Evolutionary conservation across 805 yeast genomes (phyloP), one percentile per base, ranked within the genome.

Genomic region (Candida loeiensis): DNA sequence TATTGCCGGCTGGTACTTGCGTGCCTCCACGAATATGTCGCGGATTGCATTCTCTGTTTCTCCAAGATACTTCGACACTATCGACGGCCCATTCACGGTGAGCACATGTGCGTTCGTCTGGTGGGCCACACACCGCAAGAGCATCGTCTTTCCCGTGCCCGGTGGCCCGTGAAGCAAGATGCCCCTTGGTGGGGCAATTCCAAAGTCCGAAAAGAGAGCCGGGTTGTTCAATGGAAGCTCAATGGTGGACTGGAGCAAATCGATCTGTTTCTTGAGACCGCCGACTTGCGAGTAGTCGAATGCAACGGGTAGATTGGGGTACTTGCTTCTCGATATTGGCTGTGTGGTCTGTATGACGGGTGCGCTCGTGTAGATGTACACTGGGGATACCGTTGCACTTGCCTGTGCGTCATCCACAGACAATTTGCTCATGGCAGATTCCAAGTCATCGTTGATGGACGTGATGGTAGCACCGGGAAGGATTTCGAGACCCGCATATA

Each of bases 101-200:
- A 93, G 69, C 0, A 91, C 80, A 59, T 91, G 99, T 0, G 95
- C 95, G 45, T 82, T 74, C 1, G 76, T 68, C 43, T 84, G 91
- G 46, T 79, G 72, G 0, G 96, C 95, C 7, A 91, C 80, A 19
- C 95, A 83, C 40, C 85, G 74, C 26, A 93, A 68, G 6, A 93
- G 71, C 87, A 90, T 78, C 1, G 97, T 85, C 58, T 91, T 91
- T 37, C 99, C 99, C 0, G 97, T 91, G 3, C 99, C 99, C 2
- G 98, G 93, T 2, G 97, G 95, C 0, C 99, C 99, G 63, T 91
- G 95, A 9, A 91, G 63, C 12, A 91, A 64, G n/a, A 91, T 79
- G 25, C 99, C 99, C 42, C 96, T 71, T 11, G 96, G 96, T 6
- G 99, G 97, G 6, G 82, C 73, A 14, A 89, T 82, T n/a, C 91